These are phyloP conservation scores for Saccharomycopsis guyanensis DNA, from an alignment of 805 yeast species.

Conservation along the genomic window DNA sequence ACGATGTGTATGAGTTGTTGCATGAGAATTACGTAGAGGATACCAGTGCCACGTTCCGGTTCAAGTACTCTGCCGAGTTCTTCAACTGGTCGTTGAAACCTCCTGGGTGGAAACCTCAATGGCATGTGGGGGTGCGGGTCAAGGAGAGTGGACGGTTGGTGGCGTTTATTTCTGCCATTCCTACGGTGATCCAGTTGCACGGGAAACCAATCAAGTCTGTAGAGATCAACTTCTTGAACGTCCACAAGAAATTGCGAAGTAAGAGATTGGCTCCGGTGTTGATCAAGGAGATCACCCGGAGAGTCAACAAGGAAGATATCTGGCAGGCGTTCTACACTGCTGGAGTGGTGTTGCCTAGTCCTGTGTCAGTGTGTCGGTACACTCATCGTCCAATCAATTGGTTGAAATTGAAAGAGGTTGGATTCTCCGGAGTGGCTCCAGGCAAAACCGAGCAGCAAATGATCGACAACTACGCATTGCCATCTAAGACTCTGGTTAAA, in stretches of 20 bases:
- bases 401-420: slow-evolving; percentile 83
- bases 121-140: slow-evolving; percentile 93
- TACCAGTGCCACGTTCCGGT: slow-evolving; percentile 83
- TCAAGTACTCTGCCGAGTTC: slow-evolving; percentile 77
- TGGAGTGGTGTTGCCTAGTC: slow-evolving; percentile 88
- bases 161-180: slow-evolving; percentile 90
- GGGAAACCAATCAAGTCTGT: slow-evolving; percentile 52
- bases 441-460: slow-evolving; percentile 58
- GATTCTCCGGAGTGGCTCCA: slow-evolving; percentile 75
- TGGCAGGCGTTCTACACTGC: slow-evolving; percentile 98
- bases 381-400: slow-evolving; percentile 93
- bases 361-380: slow-evolving; percentile 80
- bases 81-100: slow-evolving; percentile 90
- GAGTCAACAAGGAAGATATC: slow-evolving; percentile 74
- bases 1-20: slow-evolving; percentile 71
- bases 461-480: slow-evolving; percentile 54
- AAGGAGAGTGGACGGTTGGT: slow-evolving; percentile 67
- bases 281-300: slow-evolving; percentile 88
- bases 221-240: slow-evolving; percentile 89
- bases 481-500: slow-evolving; percentile 38
- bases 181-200: slow-evolving; percentile 59
- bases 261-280: slow-evolving; percentile 91
- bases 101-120: slow-evolving; percentile 84
- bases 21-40: slow-evolving; percentile 95
- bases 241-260: slow-evolving; percentile 88